A percentile compares a stretch with the other conserved stretches of the same genome.
phyloP scores from a whole-genome alignment of 2,329 filamentous ascomycete species.

The Colletotrichum scovillei region DNA sequence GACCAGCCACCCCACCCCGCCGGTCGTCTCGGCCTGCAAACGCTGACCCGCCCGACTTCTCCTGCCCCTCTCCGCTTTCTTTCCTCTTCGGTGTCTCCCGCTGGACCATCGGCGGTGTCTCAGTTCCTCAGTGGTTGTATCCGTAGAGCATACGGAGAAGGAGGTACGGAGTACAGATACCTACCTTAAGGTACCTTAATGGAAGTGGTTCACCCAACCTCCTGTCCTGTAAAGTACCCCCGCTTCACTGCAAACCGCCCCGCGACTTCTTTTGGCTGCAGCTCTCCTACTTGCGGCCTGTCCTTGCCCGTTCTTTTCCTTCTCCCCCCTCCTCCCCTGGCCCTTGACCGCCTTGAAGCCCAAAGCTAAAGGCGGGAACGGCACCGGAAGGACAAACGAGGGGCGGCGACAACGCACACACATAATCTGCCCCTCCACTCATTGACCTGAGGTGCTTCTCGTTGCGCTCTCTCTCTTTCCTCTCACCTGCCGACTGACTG shows the following conservation, averaged over 20 bases:
- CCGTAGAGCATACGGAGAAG: neutral
- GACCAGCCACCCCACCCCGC: slow-evolving; percentile 25
- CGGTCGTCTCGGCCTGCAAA: slow-evolving; percentile 26
- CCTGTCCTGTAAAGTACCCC: slow-evolving; percentile 8
- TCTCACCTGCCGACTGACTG: neutral
- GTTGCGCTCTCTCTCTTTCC: neutral
- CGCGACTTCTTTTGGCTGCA: slow-evolving; percentile 28
- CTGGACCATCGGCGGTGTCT: slow-evolving; percentile 20
- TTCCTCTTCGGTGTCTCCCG: slow-evolving; percentile 23
- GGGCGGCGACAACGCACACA: slow-evolving; percentile 34
- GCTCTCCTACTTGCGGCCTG: slow-evolving; percentile 2
- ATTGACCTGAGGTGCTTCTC: neutral
- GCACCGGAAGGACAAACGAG: slow-evolving; percentile 24
- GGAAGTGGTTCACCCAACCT: slow-evolving; percentile 25
- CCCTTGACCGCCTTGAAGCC: slow-evolving; percentile 34
- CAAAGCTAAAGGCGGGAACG: slow-evolving; percentile 28
- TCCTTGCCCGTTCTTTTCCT: neutral
- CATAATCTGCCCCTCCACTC: slow-evolving; percentile 27
- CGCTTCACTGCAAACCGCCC: slow-evolving; percentile 32
- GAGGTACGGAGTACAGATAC: no score
- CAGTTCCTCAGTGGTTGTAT: no score
- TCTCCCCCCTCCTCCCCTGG: neutral
- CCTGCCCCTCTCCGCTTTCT: slow-evolving; percentile 31
- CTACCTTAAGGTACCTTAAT: neutral
- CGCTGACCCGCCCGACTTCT: slow-evolving; percentile 6